Percentiles rank a stretch among this genome's conserved stretches.
Evolutionary conservation across 805 yeast genomes (phyloP).

Genomic region (Pichia pseudocactophila): DNA sequence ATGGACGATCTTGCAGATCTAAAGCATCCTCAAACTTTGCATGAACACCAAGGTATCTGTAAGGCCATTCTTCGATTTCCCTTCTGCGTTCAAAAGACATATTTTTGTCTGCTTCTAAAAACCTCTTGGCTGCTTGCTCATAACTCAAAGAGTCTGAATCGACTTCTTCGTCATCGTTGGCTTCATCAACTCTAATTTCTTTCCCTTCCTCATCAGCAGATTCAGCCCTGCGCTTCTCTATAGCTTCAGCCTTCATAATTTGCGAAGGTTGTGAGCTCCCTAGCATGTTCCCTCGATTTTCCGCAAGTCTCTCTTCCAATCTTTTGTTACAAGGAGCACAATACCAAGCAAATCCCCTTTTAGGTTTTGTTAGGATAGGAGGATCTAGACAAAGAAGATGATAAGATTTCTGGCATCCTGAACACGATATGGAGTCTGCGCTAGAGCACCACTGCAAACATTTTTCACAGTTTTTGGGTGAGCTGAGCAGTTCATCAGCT

Average conservation of each 20-base stretch:
- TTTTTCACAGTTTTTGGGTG: conserved; percentile 61
- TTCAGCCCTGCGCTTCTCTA: background rate
- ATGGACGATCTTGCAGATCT: conserved; percentile 68
- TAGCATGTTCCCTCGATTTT: conserved; percentile 29
- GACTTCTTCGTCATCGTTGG: conserved; percentile 3
- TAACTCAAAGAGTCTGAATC: conserved; percentile 31
- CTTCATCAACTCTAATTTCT: background rate
- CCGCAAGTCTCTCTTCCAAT: conserved; percentile 36
- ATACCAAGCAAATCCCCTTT: conserved; percentile 84
- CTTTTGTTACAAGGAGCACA: conserved; percentile 71
- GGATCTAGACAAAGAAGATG: conserved; percentile 86
- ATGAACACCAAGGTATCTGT: conserved; percentile 70
- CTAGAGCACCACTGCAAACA: conserved; percentile 84
- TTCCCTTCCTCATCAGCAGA: background rate
- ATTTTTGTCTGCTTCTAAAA: conserved; percentile 37
- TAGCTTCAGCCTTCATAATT: conserved; percentile 10
- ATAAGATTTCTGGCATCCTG: conserved; percentile 59
- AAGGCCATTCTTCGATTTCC: conserved; percentile 68
- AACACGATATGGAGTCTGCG: conserved; percentile 68
- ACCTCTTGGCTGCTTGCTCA: conserved; percentile 48
- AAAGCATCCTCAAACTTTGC: conserved; percentile 67
- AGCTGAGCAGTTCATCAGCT: conserved; percentile 50
- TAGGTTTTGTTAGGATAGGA: conserved; percentile 70
- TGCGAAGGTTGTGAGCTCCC: conserved; percentile 23
- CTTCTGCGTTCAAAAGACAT: conserved; percentile 39